These are phyloP conservation scores for Aegilops longissima DNA, from an alignment of 176 grass and related monocot genomes.

Conservation along the genomic window DNA sequence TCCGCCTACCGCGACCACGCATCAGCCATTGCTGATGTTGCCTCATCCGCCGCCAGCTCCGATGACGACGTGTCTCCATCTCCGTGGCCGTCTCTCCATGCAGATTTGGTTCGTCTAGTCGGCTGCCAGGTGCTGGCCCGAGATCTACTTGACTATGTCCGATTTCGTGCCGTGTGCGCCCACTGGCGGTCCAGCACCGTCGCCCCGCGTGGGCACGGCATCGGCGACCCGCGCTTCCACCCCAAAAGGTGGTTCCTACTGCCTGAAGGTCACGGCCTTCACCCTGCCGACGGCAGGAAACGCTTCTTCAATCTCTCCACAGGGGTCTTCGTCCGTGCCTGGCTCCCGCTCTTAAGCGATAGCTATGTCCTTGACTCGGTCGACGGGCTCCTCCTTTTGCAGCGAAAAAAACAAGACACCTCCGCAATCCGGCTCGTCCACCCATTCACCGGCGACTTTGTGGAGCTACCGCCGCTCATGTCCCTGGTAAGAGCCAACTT, in stretches of 20 bases:
- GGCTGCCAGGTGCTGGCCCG: background rate
- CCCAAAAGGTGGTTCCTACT: background rate
- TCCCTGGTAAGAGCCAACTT: background rate
- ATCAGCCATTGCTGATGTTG: too few species aligned
- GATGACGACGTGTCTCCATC: too few species aligned
- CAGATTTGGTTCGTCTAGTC: background rate
- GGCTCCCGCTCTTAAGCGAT: background rate
- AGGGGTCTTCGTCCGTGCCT: background rate
- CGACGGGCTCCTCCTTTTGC: background rate
- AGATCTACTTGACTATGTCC: background rate
- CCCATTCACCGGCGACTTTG: background rate
- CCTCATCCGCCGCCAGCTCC: too few species aligned
- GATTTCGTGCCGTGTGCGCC: background rate
- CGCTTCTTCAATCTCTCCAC: background rate
- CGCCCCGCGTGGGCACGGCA: background rate
- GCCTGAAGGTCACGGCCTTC: background rate
- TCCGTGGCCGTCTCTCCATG: background rate
- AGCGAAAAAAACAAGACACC: background rate
- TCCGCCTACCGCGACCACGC: too few species aligned
- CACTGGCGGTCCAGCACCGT: background rate
- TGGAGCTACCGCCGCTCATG: background rate
- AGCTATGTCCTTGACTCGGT: background rate
- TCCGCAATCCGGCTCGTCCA: background rate
- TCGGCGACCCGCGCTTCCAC: background rate
- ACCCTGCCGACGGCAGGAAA: background rate